Conservation (phyloP, 2,329 filamentous ascomycete genomes). For the Claviceps paspali region DNA sequence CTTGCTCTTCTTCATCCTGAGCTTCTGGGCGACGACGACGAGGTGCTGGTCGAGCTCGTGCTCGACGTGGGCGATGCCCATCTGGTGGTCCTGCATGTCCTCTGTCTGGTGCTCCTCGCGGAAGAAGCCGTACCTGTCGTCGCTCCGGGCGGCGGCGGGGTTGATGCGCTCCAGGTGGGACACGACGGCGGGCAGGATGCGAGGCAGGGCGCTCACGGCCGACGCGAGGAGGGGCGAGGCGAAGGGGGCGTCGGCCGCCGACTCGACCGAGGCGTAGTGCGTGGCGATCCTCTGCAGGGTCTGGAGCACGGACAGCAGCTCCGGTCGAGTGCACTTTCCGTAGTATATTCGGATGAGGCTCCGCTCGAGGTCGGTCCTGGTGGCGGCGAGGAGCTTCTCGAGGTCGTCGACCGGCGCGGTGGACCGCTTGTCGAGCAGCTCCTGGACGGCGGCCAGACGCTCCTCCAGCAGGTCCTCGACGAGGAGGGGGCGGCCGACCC, state of each 20-base stretch:
- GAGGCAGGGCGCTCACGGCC: conserved; percentile 60
- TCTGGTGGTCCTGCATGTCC: conserved; percentile 73
- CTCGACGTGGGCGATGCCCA: conserved; percentile 84
- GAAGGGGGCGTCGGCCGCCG: conserved; percentile 55
- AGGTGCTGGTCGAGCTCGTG: conserved; percentile 73
- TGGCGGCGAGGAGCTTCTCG: conserved; percentile 52
- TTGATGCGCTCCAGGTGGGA: conserved; percentile 76
- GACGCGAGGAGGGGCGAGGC: conserved; percentile 51
- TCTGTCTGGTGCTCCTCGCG: conserved; percentile 77
- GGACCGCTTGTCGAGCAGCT: conserved; percentile 56
- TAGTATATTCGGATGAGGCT: conserved; percentile 94
- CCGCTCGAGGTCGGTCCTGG: conserved; percentile 75
- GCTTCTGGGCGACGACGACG: conserved; percentile 49
- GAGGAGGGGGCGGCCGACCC: conserved; percentile 82
- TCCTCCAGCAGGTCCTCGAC: conserved; percentile 61
- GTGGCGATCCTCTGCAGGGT: conserved; percentile 67
- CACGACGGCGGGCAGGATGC: conserved; percentile 57
- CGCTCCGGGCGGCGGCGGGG: conserved; percentile 59
- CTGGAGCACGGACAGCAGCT: conserved; percentile 73
- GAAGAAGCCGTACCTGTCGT: conserved; percentile 94
- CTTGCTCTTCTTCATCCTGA: conserved; percentile 54
- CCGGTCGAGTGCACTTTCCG: conserved; percentile 81
- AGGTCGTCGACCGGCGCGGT: conserved; percentile 58
- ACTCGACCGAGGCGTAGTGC: conserved; percentile 51
- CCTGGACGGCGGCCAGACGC: conserved; percentile 71